Base-by-base conservation (phyloP, 2,329 filamentous ascomycete species). In the Tolypocladium sp. region DNA sequence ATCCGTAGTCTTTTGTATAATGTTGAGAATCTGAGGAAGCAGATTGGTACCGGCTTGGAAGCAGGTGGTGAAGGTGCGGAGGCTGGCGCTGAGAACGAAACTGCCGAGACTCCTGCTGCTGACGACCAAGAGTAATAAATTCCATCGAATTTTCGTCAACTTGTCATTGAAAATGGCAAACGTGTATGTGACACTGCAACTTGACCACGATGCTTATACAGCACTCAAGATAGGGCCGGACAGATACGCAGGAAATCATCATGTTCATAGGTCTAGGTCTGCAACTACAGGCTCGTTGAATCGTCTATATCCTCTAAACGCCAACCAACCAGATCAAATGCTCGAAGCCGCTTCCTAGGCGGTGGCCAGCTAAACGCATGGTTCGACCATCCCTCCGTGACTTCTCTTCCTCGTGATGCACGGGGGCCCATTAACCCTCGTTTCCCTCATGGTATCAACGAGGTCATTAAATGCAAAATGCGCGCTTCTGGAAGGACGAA, bases 21-120 rank as follows among this genome's bases (percentile, higher is more conserved):
- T 20, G 74, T 73, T 1, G 79, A 80, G 63, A 75, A 72, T 44
- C 65, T 83, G 63, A 76, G 80, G 54, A 83, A 83, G 66, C 70
- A 75, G 37, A 69, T 65, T 5, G 62, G 65, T 22, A 55, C 67
- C 60, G 38, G 62, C 55, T 55, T 60, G 30, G 66, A 66, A 6
- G 70, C 63, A 25, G 66, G n/a, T n/a, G 27, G 27, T 37, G 20
- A 38, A 13, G 25, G 35, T 27, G 51, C 41, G 15, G 58, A 60
- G 13, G 59, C 25, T 4, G 57, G 30, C 12, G 58, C 25, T n/a
- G 60, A 62, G 25, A 53, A n/a, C 4, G 58, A 64, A 8, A 49
- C 49, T 10, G 49, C 60, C 13, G 58, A 41, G n/a, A 56, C 40
- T 49, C 52, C 56, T 37, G 60, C n/a, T 20, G 44, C 55, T 17